A percentile compares a stretch with the other conserved stretches of the same genome.
phyloP scores from a whole-genome alignment of 2,329 filamentous ascomycete genomes.

The Aspergillus sp. region DNA sequence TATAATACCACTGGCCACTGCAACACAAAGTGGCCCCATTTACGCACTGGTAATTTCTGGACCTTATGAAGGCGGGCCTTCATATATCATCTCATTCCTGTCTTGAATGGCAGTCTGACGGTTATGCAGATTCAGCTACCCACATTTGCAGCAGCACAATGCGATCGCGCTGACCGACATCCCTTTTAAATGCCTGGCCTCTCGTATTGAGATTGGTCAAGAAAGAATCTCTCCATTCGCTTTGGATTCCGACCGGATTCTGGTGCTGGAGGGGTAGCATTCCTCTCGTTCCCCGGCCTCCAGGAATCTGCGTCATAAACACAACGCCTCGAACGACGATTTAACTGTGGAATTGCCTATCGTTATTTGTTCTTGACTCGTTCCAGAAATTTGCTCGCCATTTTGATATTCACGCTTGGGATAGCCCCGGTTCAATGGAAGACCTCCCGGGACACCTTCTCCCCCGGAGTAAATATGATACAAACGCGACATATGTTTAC shows the following conservation, averaged over 20 bases:
- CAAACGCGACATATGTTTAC: conserved; percentile 42
- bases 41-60: background rate
- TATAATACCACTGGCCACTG: background rate
- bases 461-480: conserved; percentile 26
- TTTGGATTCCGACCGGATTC: background rate
- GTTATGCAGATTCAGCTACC: background rate
- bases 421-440: conserved; percentile 28
- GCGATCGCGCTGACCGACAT: background rate
- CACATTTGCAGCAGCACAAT: background rate
- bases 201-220: background rate
- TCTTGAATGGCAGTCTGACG: background rate
- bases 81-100: background rate
- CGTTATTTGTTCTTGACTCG: background rate
- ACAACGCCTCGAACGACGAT: conserved; percentile 5
- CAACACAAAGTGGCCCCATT: background rate
- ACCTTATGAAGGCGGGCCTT: background rate
- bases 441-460: conserved; percentile 21
- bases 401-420: conserved; percentile 3
- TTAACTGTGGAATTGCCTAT: background rate
- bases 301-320: conserved; percentile 14
- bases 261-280: conserved; percentile 16
- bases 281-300: conserved; percentile 25
- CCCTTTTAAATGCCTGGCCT: background rate
- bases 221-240: background rate
- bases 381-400: conserved; percentile 1